Evolutionary conservation across 139 green algal genomes (phyloP), one percentile per base, ranked within the genome.

Genomic region (Tetradesmus lagerheimii): DNA sequence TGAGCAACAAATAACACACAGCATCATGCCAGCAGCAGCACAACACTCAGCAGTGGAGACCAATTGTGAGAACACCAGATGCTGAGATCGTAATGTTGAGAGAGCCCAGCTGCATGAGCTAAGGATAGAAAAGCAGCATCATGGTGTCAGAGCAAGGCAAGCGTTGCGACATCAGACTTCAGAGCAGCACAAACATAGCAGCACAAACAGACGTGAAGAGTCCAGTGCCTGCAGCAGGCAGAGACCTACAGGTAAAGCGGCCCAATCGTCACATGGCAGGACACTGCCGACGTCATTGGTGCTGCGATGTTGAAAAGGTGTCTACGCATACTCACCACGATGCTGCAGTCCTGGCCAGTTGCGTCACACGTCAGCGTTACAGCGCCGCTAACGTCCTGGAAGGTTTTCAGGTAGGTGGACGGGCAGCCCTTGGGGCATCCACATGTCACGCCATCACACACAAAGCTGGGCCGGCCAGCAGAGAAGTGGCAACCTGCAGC

Each of bases 361-460:
- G 34, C 38, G 14, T 89, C 82, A 29, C 83, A 92, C 25, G 89
- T 43, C 34, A 86, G 75, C 0, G 82, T 91, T 0, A 66, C 87
- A 83, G 31, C 90, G 15, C 66, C 93, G 34, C 27, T 90, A 78
- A 89, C 77, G 38, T 74, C 31, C 37, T n/a, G 39, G 34, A 79
- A 76, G 3, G 77, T 85, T 29, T n/a, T 64, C 37, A 66, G 37
- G 66, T 75, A 87, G 0, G 35, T 35, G 29, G 50, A 47, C 5
- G 77, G 39, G 84, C 89, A 92, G 50, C 85, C 90, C 0, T 86
- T 74, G 50, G 86, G 62, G 90, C 94, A 96, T 8, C 47, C 41
- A 66, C 94, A 96, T 6, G 41, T 11, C 1, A 93, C 92, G 6
- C 80, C 82, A 37, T 80, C 67, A 76, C 94, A 96, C 64, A 91